A percentile compares a stretch with the other conserved stretches of the same genome.
Conservation (phyloP, 2,329 filamentous ascomycete genomes). For the Orbilia oligospora region DNA sequence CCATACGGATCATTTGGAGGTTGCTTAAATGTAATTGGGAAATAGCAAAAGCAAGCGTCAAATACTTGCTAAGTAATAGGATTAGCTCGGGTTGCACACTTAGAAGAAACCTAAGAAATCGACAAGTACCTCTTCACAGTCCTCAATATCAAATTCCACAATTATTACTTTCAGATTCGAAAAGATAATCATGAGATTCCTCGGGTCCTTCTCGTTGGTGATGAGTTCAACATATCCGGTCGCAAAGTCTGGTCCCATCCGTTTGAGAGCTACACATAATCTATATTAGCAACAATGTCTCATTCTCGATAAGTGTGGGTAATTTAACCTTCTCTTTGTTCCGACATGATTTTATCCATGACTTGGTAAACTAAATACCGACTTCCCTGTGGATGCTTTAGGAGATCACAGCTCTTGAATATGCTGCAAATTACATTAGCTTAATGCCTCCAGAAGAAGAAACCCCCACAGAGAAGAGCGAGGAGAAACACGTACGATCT, state of each 20-base stretch:
- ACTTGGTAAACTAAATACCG: conserved; percentile 76
- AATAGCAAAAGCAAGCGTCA: conserved; percentile 80
- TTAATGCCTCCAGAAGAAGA: no score
- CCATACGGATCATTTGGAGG: conserved; percentile 79
- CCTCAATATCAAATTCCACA: conserved; percentile 77
- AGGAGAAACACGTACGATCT: conserved; percentile 60
- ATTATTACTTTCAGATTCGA: conserved; percentile 77
- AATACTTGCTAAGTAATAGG: conserved; percentile 70
- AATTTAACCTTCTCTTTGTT: conserved; percentile 72
- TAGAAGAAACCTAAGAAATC: not conserved
- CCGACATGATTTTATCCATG: conserved; percentile 75
- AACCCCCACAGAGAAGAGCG: not conserved
- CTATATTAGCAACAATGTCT: conserved; percentile 31
- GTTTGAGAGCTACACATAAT: conserved; percentile 68
- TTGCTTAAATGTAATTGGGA: conserved; percentile 79
- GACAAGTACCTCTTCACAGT: conserved; percentile 72
- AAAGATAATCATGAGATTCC: conserved; percentile 80
- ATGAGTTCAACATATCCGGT: conserved; percentile 76
- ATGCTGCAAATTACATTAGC: conserved; percentile 66
- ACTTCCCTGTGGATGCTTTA: conserved; percentile 76
- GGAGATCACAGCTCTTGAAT: conserved; percentile 72
- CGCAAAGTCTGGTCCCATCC: conserved; percentile 74
- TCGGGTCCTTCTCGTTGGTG: conserved; percentile 78
- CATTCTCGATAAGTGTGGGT: conserved; percentile 1
- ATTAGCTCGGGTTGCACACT: conserved; percentile 8